Base-by-base conservation (phyloP, 2,329 filamentous ascomycete genomes). In the Hypoxylon sp. region DNA sequence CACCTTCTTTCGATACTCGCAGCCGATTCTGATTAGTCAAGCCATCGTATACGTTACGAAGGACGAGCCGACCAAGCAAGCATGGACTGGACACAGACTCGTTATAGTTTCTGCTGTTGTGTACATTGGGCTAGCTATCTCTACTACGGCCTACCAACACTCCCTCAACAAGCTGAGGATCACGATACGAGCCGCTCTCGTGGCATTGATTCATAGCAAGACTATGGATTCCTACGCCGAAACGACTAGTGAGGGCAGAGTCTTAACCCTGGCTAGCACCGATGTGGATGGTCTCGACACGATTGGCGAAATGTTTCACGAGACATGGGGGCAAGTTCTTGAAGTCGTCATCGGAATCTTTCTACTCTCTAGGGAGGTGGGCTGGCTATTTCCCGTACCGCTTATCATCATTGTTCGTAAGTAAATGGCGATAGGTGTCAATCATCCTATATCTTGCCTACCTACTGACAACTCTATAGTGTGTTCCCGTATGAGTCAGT, bases 381-480 rank as follows among this genome's bases (percentile, higher is more conserved):
- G 77, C 9, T 79, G 77, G 76, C 54, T 80, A 3, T 79, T 72
- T 63, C 73, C 73, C 0, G 59, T 79, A 9, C 78, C 77, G 0
- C 58, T 79, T 2, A 54, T 74, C 3, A 59, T 79, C n/a, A 78
- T 79, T 1, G 71, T 76, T 26, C 62, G 78, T 79, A 59, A 68
- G 75, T 65, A 11, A 24, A 11, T 2, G 8, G 8, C 3, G 6
- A 33, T 18, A 35, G 15, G 42, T 42, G 1, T 4, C 20, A 33
- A n/a, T 15, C 11, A 10, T 1, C 29, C 13, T 5, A 15, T 21
- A 6, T 3, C 13, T 41, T 10, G 2, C 18, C 27, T 23, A 20
- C 15, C 29, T 9, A 7, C 51, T 64, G 31, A 60, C 2, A 33
- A 4, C 13, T 35, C 8, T 15, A 9, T 31, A 78, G 76, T 78